A percentile compares a stretch with the other conserved stretches of the same genome.
Conservation (phyloP, 2,329 filamentous ascomycete species). For the Xylaria hypoxylon region DNA sequence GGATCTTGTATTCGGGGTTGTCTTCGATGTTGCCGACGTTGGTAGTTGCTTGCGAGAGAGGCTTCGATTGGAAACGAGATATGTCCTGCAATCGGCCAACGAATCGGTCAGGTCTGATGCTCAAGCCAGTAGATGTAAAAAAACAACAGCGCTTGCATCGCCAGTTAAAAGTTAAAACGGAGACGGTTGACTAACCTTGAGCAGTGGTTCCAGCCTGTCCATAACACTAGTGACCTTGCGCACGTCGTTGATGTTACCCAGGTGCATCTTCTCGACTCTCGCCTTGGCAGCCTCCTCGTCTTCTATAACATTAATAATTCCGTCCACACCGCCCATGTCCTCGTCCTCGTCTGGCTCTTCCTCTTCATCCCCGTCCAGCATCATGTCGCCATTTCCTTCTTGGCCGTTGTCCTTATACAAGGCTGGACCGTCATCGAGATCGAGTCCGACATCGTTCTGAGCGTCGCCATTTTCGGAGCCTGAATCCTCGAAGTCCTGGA, state of each 20-base stretch:
- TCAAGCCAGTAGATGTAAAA: slow-evolving; percentile 73
- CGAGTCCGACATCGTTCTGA: slow-evolving; percentile 61
- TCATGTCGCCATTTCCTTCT: slow-evolving; percentile 60
- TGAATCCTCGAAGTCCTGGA: slow-evolving; percentile 90
- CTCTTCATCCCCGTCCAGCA: slow-evolving; percentile 70
- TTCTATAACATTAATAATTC: slow-evolving; percentile 64
- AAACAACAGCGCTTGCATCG: slow-evolving; percentile 52
- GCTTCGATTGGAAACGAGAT: slow-evolving; percentile 76
- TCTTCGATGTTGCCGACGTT: slow-evolving; percentile 88
- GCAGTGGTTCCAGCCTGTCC: slow-evolving; percentile 81
- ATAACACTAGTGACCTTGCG: slow-evolving; percentile 83
- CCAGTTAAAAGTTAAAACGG: slow-evolving; percentile 43
- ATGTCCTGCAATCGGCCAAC: slow-evolving; percentile 77
- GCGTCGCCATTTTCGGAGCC: slow-evolving; percentile 79
- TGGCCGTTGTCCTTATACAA: slow-evolving; percentile 51
- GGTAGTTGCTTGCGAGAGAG: slow-evolving; percentile 71
- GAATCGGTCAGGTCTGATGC: slow-evolving; percentile 75
- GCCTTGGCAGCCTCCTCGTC: slow-evolving; percentile 78
- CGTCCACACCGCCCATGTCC: slow-evolving; percentile 62
- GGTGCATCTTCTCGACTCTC: slow-evolving; percentile 84
- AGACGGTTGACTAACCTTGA: slow-evolving; percentile 74
- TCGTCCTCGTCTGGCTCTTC: slow-evolving; percentile 71
- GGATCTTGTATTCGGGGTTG: slow-evolving; percentile 88
- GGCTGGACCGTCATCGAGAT: slow-evolving; percentile 58
- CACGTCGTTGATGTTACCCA: slow-evolving; percentile 79